phyloP scores from a whole-genome alignment of 371 early-diverging fungal species.

The Rhizopus sp. region DNA sequence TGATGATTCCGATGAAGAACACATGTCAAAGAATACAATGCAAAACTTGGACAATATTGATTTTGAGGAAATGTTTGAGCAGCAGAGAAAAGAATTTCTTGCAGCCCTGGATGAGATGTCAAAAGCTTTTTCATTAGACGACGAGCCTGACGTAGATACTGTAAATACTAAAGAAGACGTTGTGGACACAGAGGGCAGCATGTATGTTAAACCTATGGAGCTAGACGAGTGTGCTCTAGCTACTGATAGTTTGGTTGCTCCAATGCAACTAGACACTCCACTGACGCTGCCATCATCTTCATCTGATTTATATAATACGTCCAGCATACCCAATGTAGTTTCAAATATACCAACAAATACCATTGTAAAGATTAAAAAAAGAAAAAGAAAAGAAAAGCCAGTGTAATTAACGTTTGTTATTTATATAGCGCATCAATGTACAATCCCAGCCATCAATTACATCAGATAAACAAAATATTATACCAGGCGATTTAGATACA shows the following conservation, averaged over 20 bases:
- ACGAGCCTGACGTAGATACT: not conserved
- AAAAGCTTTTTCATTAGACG: not conserved
- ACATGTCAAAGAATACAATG: not conserved
- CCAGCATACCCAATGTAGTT: not conserved
- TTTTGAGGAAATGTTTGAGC: not conserved
- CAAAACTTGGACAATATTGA: not conserved
- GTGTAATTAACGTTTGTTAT: not conserved
- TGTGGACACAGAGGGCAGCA: not conserved
- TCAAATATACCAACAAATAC: not conserved
- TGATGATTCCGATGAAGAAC: not conserved
- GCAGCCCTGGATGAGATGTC: not conserved
- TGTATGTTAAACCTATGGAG: not conserved
- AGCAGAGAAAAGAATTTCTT: not conserved
- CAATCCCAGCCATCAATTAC: not conserved
- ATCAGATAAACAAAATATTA: not conserved
- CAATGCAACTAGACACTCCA: no score
- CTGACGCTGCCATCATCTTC: no score
- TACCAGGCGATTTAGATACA: conserved; percentile 7
- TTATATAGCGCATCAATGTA: conserved; percentile 3
- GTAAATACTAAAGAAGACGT: not conserved
- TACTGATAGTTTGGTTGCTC: no score
- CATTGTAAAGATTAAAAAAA: not conserved
- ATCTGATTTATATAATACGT: not conserved
- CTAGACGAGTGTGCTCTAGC: no score
- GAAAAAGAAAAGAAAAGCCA: no score